These are phyloP conservation scores for Sinapis alba DNA, from an alignment of 441 rosid genomes.

Conservation along the genomic window DNA sequence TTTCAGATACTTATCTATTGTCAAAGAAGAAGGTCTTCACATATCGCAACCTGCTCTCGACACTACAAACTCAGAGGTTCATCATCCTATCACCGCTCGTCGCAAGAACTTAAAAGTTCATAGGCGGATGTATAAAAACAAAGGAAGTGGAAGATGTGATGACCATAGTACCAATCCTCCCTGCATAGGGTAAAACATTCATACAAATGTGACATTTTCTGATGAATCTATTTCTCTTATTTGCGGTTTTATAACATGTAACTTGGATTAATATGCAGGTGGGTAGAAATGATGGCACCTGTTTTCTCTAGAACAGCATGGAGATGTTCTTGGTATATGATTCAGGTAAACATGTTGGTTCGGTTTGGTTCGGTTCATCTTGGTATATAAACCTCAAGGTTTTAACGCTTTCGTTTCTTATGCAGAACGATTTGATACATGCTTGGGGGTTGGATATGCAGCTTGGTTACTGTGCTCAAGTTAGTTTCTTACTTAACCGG, in stretches of 20 bases:
- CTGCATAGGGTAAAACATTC: conserved; percentile 65
- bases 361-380: background rate
- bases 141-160: conserved; percentile 77
- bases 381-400: background rate
- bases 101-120: conserved; percentile 57
- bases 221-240: background rate
- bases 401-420: conserved; percentile 26
- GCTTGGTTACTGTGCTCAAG: conserved; percentile 93
- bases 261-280: conserved; percentile 48
- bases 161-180: conserved; percentile 78
- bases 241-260: background rate
- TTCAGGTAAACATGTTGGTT: conserved; percentile 60
- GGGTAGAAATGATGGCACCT: conserved; percentile 99
- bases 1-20: conserved; percentile 55
- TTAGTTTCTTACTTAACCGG: conserved; percentile 37
- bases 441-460: conserved; percentile 92
- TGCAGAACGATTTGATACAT: conserved; percentile 89
- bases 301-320: conserved; percentile 91
- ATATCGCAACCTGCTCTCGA: conserved; percentile 78
- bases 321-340: conserved; percentile 92
- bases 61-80: conserved; percentile 56
- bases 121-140: conserved; percentile 77
- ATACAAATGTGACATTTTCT: background rate
- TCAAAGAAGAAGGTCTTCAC: conserved; percentile 60
- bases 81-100: conserved; percentile 79